Conservation (phyloP, 805 yeast genomes). For the Spathaspora sp. region DNA sequence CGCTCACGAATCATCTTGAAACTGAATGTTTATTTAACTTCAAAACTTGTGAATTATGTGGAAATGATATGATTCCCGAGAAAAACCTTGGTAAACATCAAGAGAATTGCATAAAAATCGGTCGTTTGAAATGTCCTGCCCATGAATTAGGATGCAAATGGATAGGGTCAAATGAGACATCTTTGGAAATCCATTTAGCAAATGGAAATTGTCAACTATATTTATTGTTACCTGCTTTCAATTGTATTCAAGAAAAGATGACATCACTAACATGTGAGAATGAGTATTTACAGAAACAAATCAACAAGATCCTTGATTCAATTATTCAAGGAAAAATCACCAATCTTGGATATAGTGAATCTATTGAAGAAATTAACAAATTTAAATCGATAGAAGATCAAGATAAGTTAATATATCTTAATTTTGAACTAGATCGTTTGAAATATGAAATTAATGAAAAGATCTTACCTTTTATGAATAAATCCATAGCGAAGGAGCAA, state of each 20-base stretch:
- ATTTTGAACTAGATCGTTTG: constrained; percentile 42
- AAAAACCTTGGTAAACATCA: constrained; percentile 38
- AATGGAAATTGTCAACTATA: constrained; percentile 28
- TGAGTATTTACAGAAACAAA: constrained; percentile 36
- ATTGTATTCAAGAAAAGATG: constrained; percentile 21
- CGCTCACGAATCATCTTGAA: constrained; percentile 31
- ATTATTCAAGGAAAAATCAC: constrained; percentile 48
- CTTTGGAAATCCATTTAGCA: constrained; percentile 32
- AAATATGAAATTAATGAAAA: constrained; percentile 40
- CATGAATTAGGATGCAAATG: constrained; percentile 47
- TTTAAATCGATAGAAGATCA: constrained; percentile 18
- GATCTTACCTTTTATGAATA: constrained; percentile 30
- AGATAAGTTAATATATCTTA: constrained; percentile 27
- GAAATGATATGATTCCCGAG: constrained; percentile 37
- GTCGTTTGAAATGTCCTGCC: constrained; percentile 45
- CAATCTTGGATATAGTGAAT: constrained; percentile 46
- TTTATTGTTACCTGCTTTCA: constrained; percentile 24
- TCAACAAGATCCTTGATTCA: constrained; percentile 43
- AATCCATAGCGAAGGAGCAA: constrained; percentile 21
- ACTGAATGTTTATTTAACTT: constrained; percentile 38
- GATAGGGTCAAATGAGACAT: constrained; percentile 34
- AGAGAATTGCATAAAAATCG: constrained; percentile 37
- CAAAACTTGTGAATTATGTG: constrained; percentile 40
- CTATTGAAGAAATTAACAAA: constrained; percentile 42
- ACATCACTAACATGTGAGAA: constrained; percentile 32